These are phyloP conservation scores for Babesia sp. DNA, from an alignment of 169 alveolate species.

Conservation along the genomic window DNA sequence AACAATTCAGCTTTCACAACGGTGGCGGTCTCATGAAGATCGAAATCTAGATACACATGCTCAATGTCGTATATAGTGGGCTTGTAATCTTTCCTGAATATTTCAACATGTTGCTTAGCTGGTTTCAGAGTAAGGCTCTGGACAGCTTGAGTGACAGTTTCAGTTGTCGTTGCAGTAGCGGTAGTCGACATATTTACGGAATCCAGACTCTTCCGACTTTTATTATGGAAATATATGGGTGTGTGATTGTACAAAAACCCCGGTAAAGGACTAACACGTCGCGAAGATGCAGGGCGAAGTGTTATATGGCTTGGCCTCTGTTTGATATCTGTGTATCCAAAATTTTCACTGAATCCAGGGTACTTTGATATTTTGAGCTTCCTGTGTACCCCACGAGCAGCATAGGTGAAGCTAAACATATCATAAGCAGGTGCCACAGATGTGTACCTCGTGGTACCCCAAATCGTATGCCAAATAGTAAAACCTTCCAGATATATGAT, in stretches of 20 bases:
- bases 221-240: background rate
- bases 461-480: background rate
- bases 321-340: background rate
- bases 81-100: conserved; percentile 82
- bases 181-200: conserved; percentile 23
- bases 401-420: conserved; percentile 19
- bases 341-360: background rate
- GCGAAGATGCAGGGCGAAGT: background rate
- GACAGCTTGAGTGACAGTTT: conserved; percentile 25
- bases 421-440: conserved; percentile 5
- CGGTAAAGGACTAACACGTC: background rate
- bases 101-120: conserved; percentile 71
- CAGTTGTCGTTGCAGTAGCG: conserved; percentile 34
- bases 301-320: background rate
- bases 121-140: conserved; percentile 52
- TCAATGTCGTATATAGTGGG: conserved; percentile 81
- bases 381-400: conserved; percentile 4
- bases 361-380: background rate
- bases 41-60: conserved; percentile 74
- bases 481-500: background rate
- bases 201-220: background rate
- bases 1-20: conserved; percentile 62
- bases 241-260: background rate
- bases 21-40: conserved; percentile 78
- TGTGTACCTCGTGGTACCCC: conserved; percentile 28